Evolutionary conservation across 2,329 filamentous ascomycete species (phyloP), one percentile per base, ranked within the genome.

Genomic region (Fusarium sp.): DNA sequence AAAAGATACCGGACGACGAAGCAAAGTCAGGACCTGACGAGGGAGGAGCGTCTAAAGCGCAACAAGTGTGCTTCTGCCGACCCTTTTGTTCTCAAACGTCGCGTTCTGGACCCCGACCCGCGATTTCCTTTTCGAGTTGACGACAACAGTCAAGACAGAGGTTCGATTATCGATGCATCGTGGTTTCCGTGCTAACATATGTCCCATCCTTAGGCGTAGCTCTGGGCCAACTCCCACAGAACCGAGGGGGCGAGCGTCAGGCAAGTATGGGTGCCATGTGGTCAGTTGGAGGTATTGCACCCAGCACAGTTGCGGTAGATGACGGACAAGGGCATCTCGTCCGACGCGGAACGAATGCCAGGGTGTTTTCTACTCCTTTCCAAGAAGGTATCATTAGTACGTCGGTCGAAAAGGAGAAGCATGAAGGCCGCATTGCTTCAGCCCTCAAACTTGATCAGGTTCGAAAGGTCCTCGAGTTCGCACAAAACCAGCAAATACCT

Each of bases 401-500:
- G 2, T 85, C 88, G 40, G 88, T 92, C 40, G 88, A 93, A 43
- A 81, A 86, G 15, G 88, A 91, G 60, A 89, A 87, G 55, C 92
- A 97, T 76, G 88, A 92, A 74, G 87, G 87, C 43, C 89, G 94
- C 29, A 81, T 99, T 58, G 94, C 94, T 11, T 83, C 91, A 18
- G 96, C 96, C 5, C 84, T 98, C 54, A 87, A 92, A n/a, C 86
- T 98, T 65, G 90, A 97, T 76, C 89, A 88, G 47, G 84, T 87
- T 30, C 84, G 86, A 27, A 88, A 88, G 66, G 83, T 97, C 16
- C 83, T 97, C 30, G 85, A 86, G 43, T 90, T 88, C 69, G 79
- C 79, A 32, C 68, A 67, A 9, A 43, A 34, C 10, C 41, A 32
- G 29, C 40, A 57, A 15, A 56, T 64, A 47, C 64, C 55, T 40